Evolutionary conservation across 257 asterid species (phyloP).

Genomic region (Nicotiana otophora): DNA sequence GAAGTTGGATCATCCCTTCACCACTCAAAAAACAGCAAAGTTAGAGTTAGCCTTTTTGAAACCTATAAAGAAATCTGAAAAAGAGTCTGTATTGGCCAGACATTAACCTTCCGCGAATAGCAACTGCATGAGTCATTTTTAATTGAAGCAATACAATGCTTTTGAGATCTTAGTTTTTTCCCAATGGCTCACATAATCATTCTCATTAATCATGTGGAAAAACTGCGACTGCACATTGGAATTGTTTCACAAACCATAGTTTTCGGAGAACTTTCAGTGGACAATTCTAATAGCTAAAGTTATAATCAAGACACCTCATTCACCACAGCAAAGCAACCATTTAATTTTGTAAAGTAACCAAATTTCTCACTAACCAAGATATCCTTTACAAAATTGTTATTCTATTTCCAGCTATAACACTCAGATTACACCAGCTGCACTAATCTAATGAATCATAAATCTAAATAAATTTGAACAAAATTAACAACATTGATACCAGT

Average conservation of each 20-base stretch:
- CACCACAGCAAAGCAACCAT: background rate
- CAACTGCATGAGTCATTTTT: background rate
- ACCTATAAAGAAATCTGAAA: background rate
- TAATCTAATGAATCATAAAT: background rate
- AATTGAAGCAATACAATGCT: background rate
- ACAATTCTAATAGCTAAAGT: background rate
- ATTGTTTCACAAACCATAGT: background rate
- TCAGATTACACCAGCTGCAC: slow-evolving; percentile 6
- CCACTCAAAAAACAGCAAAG: background rate
- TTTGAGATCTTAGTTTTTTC: background rate
- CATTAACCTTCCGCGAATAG: background rate
- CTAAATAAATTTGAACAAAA: background rate
- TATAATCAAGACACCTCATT: background rate
- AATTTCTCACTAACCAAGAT: slow-evolving; percentile 1
- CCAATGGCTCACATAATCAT: background rate
- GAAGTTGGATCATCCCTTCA: background rate
- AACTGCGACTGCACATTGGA: slow-evolving; percentile 1
- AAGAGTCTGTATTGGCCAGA: background rate
- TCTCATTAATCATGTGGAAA: background rate
- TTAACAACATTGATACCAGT: background rate
- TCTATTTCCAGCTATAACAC: background rate
- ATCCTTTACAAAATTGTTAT: background rate
- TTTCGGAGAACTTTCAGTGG: background rate
- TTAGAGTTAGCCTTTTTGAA: background rate
- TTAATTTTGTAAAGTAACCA: background rate